Conservation (phyloP, 345 rosid genomes). For the Linum usitatissimum region DNA sequence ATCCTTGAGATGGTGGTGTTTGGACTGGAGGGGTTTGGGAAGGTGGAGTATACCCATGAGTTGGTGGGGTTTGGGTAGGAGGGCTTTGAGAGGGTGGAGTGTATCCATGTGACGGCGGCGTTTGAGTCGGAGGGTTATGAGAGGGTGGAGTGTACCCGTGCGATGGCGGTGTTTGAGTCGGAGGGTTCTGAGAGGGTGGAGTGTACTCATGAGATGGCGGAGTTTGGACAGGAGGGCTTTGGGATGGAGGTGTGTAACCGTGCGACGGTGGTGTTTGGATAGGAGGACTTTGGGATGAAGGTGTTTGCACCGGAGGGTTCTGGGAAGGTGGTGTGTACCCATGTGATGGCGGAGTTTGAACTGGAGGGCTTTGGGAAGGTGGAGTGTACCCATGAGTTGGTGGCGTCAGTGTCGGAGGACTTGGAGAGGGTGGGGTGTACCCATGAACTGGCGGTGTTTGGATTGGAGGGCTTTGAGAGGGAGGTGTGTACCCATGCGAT, state of each 20-base stretch:
- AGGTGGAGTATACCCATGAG: not conserved
- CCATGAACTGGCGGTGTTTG: not conserved
- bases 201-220: no score
- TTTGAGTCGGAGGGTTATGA: not conserved
- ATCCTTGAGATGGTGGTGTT: no score
- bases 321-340: conserved; percentile 1
- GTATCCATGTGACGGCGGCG: no score
- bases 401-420: not conserved
- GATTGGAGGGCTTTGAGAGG: not conserved
- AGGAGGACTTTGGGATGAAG: not conserved
- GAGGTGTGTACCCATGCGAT: not conserved
- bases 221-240: not conserved
- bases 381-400: not conserved
- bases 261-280: not conserved
- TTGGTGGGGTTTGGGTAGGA: not conserved
- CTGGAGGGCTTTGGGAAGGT: not conserved
- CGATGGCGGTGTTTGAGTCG: not conserved
- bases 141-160: not conserved
- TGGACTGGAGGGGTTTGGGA: not conserved
- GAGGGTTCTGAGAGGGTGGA: no score
- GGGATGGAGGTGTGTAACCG: not conserved
- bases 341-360: conserved; percentile 3
- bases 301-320: not conserved
- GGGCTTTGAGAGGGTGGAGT: no score
- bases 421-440: no score